These are phyloP conservation scores for Cicer yamashitae DNA, from an alignment of 306 rosid genomes.

Conservation along the genomic window DNA sequence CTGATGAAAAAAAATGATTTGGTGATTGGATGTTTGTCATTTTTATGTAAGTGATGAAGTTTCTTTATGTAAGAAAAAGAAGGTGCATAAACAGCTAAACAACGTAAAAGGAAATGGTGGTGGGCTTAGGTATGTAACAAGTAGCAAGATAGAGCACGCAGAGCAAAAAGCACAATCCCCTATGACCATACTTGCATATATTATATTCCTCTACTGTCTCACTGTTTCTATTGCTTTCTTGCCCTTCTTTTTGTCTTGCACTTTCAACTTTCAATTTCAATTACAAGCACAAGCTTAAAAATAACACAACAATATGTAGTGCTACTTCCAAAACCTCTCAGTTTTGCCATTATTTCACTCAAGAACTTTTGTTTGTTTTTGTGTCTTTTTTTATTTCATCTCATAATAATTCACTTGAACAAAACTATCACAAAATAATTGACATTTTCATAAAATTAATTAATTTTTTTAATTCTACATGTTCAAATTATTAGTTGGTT, in stretches of 20 bases:
- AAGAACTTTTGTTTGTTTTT: slow-evolving; percentile 34
- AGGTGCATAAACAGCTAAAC: slow-evolving; percentile 38
- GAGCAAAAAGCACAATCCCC: slow-evolving; percentile 41
- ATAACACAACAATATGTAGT: slow-evolving; percentile 20
- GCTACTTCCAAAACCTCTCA: slow-evolving; percentile 56
- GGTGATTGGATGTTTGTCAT: not conserved
- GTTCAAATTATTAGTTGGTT: too few species aligned
- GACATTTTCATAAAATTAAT: too few species aligned
- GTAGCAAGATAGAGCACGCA: not conserved
- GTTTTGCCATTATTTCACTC: slow-evolving; percentile 40
- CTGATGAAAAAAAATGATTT: too few species aligned
- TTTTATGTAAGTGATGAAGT: slow-evolving; percentile 39
- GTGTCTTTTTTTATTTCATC: too few species aligned
- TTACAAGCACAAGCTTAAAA: slow-evolving; percentile 11
- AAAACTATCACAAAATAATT: too few species aligned
- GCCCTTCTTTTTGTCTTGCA: slow-evolving; percentile 55
- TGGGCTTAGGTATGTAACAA: slow-evolving; percentile 40
- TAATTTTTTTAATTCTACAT: too few species aligned
- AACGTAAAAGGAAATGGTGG: slow-evolving; percentile 44
- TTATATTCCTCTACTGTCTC: slow-evolving; percentile 9
- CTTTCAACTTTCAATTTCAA: not conserved
- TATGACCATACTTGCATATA: not conserved
- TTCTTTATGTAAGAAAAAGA: slow-evolving; percentile 37
- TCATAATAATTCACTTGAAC: too few species aligned
- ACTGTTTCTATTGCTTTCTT: slow-evolving; percentile 40